Base-by-base conservation (phyloP, 2,329 filamentous ascomycete genomes). In the Chaetomium sp. region DNA sequence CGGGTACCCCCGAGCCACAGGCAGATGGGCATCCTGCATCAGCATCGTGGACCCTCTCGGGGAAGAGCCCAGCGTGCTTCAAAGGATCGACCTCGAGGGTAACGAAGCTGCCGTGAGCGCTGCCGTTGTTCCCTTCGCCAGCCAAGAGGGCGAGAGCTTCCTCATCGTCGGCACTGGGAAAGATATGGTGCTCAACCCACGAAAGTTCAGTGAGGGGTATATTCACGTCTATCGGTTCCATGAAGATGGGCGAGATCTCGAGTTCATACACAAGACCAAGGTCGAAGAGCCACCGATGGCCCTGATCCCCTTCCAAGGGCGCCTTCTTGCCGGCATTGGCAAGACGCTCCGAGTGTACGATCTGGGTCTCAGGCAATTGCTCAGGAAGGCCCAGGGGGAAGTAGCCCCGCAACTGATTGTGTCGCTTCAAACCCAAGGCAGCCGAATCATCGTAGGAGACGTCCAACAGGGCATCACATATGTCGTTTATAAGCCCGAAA, bases 211-310 rank as follows among this genome's bases (percentile, higher is more conserved):
- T 0, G 88, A 88, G 67, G 95, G 94, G 0, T 97, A 90, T 70
- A 91, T 99, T 42, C 92, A 97, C 72, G 90, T 98, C 29, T 99
- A 97, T 77, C 88, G 92, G 50, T 92, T 99, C 76, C 86, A 90
- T 59, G 90, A 96, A 57, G 87, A 92, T 67, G 96, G 96, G n/a
- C 88, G 87, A 62, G 88, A 92, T 72, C 84, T 99, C 19, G 91
- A 97, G 73, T 95, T 98, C 65, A 93, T 97, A 68, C 95, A 99
- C 79, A 97, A 97, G 77, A 99, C 96, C 0, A 92, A 93, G 72
- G 85, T 97, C 7, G 92, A 96, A 70, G 89, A 93, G 69, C 93
- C 94, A 2, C 92, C 96, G 1, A 87, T 92, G 72, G 94, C 95
- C n/a, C 82, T 99, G 19, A 81, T 95, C n/a, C 84, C 87, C 3